Evolutionary conservation across 2,329 filamentous ascomycete species (phyloP).

Genomic region (Sporothrix variecibatus): DNA sequence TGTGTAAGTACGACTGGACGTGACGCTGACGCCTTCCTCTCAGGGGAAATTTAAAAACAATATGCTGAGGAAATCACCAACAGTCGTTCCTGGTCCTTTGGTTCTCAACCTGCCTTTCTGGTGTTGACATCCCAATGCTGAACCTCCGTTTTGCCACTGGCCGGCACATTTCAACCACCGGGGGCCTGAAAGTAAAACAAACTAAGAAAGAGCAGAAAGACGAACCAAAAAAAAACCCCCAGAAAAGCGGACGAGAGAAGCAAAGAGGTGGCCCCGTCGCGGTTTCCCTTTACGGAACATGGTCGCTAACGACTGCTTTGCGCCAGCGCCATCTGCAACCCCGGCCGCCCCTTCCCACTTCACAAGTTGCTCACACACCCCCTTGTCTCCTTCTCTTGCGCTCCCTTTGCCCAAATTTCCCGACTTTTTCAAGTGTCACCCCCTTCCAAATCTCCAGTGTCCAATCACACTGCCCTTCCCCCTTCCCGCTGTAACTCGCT

Average conservation of each 20-base stretch:
- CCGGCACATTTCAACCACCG: conserved; percentile 15
- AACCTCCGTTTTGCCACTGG: conserved; percentile 21
- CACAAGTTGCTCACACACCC: not conserved
- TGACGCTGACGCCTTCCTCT: not conserved
- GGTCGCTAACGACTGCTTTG: conserved; percentile 17
- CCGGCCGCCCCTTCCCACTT: not conserved
- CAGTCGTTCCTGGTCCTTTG: conserved; percentile 1
- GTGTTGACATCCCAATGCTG: not conserved
- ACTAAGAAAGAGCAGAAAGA: conserved; percentile 25
- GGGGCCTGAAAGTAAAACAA: conserved; percentile 31
- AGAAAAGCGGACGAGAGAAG: conserved; percentile 15
- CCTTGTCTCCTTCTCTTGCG: not conserved
- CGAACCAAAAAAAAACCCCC: conserved; percentile 8
- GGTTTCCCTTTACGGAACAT: conserved; percentile 24
- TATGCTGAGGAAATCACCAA: not conserved
- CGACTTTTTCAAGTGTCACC: conserved; percentile 11
- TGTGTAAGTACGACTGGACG: not conserved
- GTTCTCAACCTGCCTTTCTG: not conserved
- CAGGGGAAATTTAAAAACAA: not conserved
- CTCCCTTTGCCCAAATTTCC: conserved; percentile 21
- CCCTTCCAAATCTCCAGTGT: conserved; percentile 18
- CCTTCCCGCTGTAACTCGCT: conserved; percentile 26
- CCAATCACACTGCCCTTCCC: conserved; percentile 23
- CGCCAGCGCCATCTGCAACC: not conserved
- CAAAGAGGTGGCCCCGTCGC: conserved; percentile 13